Evolutionary conservation across 2,329 filamentous ascomycete genomes (phyloP).

Genomic region (Dothistroma pini): DNA sequence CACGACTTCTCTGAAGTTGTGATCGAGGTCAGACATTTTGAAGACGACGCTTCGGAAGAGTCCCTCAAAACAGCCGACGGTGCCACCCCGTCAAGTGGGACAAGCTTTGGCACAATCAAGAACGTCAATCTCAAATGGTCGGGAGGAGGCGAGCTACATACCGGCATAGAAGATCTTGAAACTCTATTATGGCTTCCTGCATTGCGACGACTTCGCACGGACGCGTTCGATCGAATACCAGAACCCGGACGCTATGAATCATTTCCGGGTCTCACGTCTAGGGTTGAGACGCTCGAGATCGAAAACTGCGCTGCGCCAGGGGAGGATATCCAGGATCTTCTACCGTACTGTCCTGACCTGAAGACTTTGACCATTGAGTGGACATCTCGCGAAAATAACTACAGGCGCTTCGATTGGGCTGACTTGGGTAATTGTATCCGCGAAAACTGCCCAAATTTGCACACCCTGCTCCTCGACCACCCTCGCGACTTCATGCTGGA

Average conservation of each 20-base stretch:
- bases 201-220: background rate
- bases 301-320: background rate
- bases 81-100: background rate
- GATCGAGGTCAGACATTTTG: background rate
- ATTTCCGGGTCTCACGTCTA: no score
- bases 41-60: background rate
- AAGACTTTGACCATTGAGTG: background rate
- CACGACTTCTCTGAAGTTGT: background rate
- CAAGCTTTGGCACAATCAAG: background rate
- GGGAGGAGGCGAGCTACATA: background rate
- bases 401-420: constrained; percentile 1
- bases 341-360: background rate
- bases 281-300: background rate
- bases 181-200: background rate
- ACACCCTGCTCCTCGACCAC: background rate
- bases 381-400: background rate
- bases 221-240: background rate
- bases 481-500: background rate
- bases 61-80: background rate
- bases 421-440: background rate
- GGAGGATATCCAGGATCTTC: background rate
- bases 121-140: background rate
- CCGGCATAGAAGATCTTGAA: background rate
- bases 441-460: background rate
- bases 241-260: background rate